Percentiles rank a stretch among this genome's conserved stretches.
phyloP scores from a whole-genome alignment of 2,329 filamentous ascomycete genomes.

The Colletotrichum paranaense region DNA sequence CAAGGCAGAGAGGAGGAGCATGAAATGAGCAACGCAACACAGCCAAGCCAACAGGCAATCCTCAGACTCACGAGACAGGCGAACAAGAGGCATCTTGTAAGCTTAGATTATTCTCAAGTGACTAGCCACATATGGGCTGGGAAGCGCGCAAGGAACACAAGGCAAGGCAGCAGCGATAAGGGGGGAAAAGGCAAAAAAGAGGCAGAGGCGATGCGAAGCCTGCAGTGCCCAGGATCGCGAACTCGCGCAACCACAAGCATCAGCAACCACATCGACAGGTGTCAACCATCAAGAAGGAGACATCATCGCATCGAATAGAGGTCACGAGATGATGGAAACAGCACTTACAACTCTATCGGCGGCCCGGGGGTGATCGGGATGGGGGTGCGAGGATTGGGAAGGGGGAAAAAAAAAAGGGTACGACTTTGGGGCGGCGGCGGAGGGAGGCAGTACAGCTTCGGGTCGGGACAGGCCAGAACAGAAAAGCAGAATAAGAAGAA shows the following conservation, averaged over 20 bases:
- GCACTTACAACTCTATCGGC: conserved; percentile 41
- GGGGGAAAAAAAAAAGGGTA: conserved; percentile 40
- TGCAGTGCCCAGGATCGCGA: conserved; percentile 25
- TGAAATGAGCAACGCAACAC: conserved; percentile 6
- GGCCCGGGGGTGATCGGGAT: conserved; percentile 41
- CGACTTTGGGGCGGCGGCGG: conserved; percentile 30
- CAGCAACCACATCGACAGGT: conserved; percentile 40
- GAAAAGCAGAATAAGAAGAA: neutral
- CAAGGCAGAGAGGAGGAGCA: neutral
- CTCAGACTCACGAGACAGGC: neutral
- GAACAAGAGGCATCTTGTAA: neutral
- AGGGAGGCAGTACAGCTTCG: conserved; percentile 18
- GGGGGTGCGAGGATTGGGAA: conserved; percentile 41
- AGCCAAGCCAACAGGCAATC: neutral
- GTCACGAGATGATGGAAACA: conserved; percentile 43
- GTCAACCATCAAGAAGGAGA: conserved; percentile 38
- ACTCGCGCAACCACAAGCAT: conserved; percentile 34
- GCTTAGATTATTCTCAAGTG: neutral
- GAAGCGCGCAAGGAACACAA: neutral
- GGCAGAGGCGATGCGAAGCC: conserved; percentile 3
- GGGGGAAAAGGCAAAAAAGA: neutral
- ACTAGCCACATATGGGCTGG: neutral
- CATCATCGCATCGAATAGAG: conserved; percentile 38
- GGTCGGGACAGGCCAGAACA: conserved; percentile 1
- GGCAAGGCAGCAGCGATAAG: neutral